Base-by-base conservation (phyloP, 495 filamentous ascomycete species). In the Jackrogersella minutella region DNA sequence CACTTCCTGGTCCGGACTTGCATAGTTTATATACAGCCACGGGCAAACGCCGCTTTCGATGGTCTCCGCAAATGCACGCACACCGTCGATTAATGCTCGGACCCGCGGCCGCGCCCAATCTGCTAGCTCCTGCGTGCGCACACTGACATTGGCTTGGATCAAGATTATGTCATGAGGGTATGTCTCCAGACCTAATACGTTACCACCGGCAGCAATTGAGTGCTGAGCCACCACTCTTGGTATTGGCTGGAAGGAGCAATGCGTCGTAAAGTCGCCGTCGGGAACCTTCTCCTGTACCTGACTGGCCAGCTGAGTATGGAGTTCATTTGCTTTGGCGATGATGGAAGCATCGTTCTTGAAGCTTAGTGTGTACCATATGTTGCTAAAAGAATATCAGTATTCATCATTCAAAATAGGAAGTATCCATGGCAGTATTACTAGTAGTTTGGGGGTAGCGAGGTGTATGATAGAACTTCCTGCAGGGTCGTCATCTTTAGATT, bases 391-490 rank as follows among this genome's bases (percentile, higher is more conserved):
- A n/a, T 11, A n/a, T 37, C 10, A 37, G 34, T 37, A 8, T 8
- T n/a, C 34, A 37, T 37, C 6, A 10, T 37, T n/a, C 2, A 37
- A 8, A 37, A 37, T 8, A 37, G 34, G 2, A n/a, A 37, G 34
- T 37, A 37, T 37, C 24, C 46, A n/a, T n/a, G n/a, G n/a, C n/a
- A n/a, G n/a, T 7, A 22, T 7, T 58, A 58, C 54, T 58, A 47
- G 30, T 58, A 58, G 30, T 47, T 46, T 2, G 54, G 39, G 10
- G 54, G 40, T 2, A 55, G 52, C 28, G 56, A 59, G 11, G 56
- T 14, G 28, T 59, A 59, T 26, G 56, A 0, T 1, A 62, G 28
- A 44, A 62, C 37, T 11, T 62, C 58, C 49, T 62, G 47, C 14
- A 62, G 34, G 14, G 36, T 62, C 0, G 47, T 40, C 17, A 26